Percentiles rank a stretch among this genome's conserved stretches.
Evolutionary conservation across 2,329 filamentous ascomycete species (phyloP).

Genomic region (Neofusicoccum ribis): DNA sequence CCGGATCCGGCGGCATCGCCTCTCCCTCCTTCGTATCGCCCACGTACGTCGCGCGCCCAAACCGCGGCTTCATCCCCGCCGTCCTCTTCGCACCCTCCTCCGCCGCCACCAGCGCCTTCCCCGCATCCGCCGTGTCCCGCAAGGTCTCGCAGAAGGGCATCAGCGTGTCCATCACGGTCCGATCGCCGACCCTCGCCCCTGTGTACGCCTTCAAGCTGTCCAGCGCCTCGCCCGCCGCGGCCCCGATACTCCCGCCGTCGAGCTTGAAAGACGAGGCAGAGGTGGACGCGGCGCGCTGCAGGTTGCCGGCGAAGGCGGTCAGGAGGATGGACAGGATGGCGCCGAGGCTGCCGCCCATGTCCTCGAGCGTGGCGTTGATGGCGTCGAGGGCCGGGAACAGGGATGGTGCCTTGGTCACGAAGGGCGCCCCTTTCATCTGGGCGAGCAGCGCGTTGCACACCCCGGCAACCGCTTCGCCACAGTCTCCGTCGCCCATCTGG

Average conservation of each 20-base stretch:
- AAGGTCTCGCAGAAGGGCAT: constrained; percentile 81
- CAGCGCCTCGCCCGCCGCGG: constrained; percentile 46
- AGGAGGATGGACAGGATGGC: constrained; percentile 84
- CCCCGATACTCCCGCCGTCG: constrained; percentile 37
- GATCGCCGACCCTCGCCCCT: constrained; percentile 80
- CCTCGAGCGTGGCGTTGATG: constrained; percentile 60
- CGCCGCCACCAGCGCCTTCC: constrained; percentile 71
- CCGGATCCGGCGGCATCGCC: constrained; percentile 61
- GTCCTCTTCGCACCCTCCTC: constrained; percentile 75
- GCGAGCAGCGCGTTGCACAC: constrained; percentile 62
- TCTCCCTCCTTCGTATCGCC: constrained; percentile 57
- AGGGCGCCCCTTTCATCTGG: constrained; percentile 52
- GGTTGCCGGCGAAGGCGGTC: constrained; percentile 65
- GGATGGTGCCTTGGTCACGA: constrained; percentile 48
- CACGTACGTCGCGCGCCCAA: constrained; percentile 81
- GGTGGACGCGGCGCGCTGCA: constrained; percentile 57
- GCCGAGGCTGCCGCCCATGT: constrained; percentile 72
- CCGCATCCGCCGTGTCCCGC: constrained; percentile 60
- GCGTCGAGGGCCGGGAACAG: constrained; percentile 58
- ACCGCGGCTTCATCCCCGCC: constrained; percentile 83
- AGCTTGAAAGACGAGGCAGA: constrained; percentile 36
- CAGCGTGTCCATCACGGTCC: constrained; percentile 87
- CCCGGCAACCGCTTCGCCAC: constrained; percentile 66
- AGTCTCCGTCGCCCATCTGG: constrained; percentile 87
- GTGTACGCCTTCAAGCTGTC: constrained; percentile 66